Percentiles rank a stretch among this genome's conserved stretches.
Evolutionary conservation across 225 moss, liverwort and hornwort genomes (phyloP).

Genomic region (Anthoceros angustus): DNA sequence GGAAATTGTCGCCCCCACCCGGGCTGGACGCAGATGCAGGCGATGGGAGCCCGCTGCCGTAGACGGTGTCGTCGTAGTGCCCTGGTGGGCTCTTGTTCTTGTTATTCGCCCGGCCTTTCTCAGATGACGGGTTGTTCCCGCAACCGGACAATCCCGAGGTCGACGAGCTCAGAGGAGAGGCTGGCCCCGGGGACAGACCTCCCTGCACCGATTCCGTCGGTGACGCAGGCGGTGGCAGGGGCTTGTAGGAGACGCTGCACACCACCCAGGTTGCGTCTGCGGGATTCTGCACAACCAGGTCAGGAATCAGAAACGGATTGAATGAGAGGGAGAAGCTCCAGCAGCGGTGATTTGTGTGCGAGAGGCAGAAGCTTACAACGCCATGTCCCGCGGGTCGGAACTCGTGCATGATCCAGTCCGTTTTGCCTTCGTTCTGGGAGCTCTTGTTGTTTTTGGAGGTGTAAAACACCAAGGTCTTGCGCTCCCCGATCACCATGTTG

Average conservation of each 20-base stretch:
- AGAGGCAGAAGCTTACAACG: background rate
- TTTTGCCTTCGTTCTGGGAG: background rate
- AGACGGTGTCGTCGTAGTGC: too few species aligned
- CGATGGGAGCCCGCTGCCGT: too few species aligned
- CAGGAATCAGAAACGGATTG: too few species aligned
- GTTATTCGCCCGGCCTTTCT: too few species aligned
- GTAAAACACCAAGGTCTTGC: conserved; percentile 1
- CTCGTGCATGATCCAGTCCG: conserved; percentile 5
- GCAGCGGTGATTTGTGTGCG: background rate
- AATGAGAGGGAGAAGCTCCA: background rate
- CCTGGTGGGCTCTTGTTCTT: too few species aligned
- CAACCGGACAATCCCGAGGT: background rate
- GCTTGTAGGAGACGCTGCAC: background rate
- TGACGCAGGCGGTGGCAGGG: background rate
- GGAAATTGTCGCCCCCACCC: too few species aligned
- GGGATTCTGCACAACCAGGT: background rate
- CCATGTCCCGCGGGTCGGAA: background rate
- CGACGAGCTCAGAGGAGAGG: background rate
- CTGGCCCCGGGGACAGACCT: background rate
- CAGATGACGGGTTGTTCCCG: too few species aligned
- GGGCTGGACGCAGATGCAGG: too few species aligned
- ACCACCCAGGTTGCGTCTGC: background rate
- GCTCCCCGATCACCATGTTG: background rate
- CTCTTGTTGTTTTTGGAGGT: background rate
- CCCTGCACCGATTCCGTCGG: too few species aligned